Percentiles rank a stretch among this genome's conserved stretches.
Conservation (phyloP, 352 stramenopile genomes). For the Pythium pyrilobum region DNA sequence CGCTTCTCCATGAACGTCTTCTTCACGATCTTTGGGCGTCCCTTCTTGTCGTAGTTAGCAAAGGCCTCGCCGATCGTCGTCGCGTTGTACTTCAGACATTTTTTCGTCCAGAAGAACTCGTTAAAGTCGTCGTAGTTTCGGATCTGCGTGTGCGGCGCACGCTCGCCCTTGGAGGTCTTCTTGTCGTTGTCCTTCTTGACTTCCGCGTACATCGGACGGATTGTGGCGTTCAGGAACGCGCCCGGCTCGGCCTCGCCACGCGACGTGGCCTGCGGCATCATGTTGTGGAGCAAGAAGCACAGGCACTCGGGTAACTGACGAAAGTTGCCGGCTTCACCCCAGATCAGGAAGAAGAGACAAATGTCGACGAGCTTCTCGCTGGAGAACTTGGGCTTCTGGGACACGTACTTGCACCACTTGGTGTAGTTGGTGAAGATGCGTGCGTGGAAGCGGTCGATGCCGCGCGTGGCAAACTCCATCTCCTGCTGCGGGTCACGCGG, state of each 20-base stretch:
- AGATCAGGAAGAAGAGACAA: constrained; percentile 81
- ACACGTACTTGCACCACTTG: constrained; percentile 88
- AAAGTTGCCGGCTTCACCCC: constrained; percentile 84
- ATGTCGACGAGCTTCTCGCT: constrained; percentile 77
- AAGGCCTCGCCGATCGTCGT: constrained; percentile 67
- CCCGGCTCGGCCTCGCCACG: constrained; percentile 57
- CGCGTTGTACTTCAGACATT: constrained; percentile 74
- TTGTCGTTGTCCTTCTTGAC: constrained; percentile 87
- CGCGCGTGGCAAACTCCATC: constrained; percentile 66
- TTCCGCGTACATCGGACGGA: constrained; percentile 77
- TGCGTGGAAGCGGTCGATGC: constrained; percentile 68
- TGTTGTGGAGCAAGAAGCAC: constrained; percentile 78
- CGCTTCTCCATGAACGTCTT: constrained; percentile 84
- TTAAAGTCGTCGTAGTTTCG: constrained; percentile 89
- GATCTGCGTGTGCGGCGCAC: constrained; percentile 67
- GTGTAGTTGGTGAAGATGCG: constrained; percentile 82
- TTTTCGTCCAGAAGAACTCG: constrained; percentile 88
- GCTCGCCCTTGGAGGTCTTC: constrained; percentile 75
- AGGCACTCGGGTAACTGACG: constrained; percentile 74
- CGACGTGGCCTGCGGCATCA: constrained; percentile 61
- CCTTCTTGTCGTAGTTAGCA: constrained; percentile 75
- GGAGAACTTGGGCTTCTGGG: constrained; percentile 69
- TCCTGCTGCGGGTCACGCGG: constrained; percentile 60
- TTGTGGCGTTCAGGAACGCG: constrained; percentile 65
- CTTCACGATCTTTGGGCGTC: constrained; percentile 70